Base-by-base conservation (phyloP, 1,284 basidiomycete species). In the Amylostereum areolatum region DNA sequence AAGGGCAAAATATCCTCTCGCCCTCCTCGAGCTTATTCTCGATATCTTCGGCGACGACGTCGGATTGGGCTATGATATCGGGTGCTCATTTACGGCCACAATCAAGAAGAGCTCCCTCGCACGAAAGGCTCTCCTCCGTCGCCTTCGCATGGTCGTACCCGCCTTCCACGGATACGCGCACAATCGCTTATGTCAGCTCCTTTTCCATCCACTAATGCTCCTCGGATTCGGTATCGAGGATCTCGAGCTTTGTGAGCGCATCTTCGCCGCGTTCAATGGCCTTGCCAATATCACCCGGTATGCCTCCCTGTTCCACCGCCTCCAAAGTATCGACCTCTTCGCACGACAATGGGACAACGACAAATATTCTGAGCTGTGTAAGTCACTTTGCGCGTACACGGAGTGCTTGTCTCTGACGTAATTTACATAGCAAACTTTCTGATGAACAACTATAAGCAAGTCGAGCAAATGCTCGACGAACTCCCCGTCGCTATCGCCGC, bases 1-100 rank as follows among this genome's bases (percentile, higher is more conserved):
- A 51, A 71, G 69, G 3, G 67, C 66, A n/a, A 70, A 71, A 49
- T 67, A 68, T 43, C 59, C 62, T 0, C 54, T 69, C 1, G 63
- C 67, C 0, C 60, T 61, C 6, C 47, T 62, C 5, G 50, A 57
- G 2, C 53, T 57, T 43, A 37, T 63, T 2, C 46, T 69, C 2
- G 55, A 61, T 10, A 41, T 42, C 1, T 54, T 63, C 29, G 55
- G 53, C 1, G 29, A 46, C 0, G 42, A 58, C 30, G 41, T 55
- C 3, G 46, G 50, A 4, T 8, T 57, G 12, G 66, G 62, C 0
- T 71, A 66, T 50, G 65, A 70, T 47, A 67, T 70, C 36, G 67
- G 64, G 2, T 71, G 69, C 47, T 52, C 52, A 0, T 67, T 69
- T 45, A 52, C 53, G n/a, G 51, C 37, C 10, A 71, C 66, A 0